Base-by-base conservation (phyloP, 2,329 filamentous ascomycete species). In the Penicillium brevicompactum region DNA sequence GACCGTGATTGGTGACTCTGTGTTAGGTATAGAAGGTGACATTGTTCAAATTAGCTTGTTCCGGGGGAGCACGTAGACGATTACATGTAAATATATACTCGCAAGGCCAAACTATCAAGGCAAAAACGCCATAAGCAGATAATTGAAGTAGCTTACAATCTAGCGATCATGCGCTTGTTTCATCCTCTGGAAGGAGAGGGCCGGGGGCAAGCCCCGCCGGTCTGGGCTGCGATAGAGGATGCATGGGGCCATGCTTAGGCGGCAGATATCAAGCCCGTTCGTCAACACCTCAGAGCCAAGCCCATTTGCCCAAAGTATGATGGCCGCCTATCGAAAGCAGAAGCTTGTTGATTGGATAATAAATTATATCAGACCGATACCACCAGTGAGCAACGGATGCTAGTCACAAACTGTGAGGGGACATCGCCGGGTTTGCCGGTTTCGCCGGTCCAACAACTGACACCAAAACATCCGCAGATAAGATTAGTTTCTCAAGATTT, bases 1-100 rank as follows among this genome's bases (percentile, higher is more conserved):
- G 21, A 56, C 48, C 9, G 49, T 56, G 16, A 53, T 18, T 3
- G 53, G 53, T 22, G 37, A 48, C 30, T 56, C 53, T 8, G 40
- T 31, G 18, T 41, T 45, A 4, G 22, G 31, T 21, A 43, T 27
- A 4, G 18, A 43, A 11, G 41, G 21, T 4, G 41, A 9, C 18
- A 43, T 43, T 14, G 10, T 27, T 27, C 3, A 27, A 27, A 27
- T 27, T 8, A 27, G 24, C 8, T 27, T 1, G 18, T 1, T 18
- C 18, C 18, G 18, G 18, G 18, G 18, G 18, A 18, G 18, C 18
- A 18, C 18, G 18, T 18, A 18, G 18, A 18, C 18, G 18, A 18
- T 18, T 1, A 18, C 24, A 27, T 27, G 24, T 27, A 18, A 18
- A 27, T 27, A 27, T 27, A 27, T 27, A 27, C 24, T 8, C 24